Evolutionary conservation across 306 rosid genomes (phyloP), one percentile per base, ranked within the genome.

Genomic region (Oemleria cerasiformis): DNA sequence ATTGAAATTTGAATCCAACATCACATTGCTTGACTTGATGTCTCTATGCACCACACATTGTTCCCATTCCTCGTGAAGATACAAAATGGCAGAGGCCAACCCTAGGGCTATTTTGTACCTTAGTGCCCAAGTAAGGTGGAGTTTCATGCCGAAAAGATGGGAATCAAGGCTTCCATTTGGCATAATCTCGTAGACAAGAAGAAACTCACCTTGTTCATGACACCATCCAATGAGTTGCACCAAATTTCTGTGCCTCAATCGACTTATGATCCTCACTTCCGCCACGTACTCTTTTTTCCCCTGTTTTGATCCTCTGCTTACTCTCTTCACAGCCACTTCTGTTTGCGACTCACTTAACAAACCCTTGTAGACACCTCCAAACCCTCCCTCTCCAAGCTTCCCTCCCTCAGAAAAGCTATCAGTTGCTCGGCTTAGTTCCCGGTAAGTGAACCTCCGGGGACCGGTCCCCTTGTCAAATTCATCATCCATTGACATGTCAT

Each of bases 191-290:
- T 91, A 88, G 16, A 87, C 89, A 12, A 88, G 92, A 75, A 91
- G 86, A 14, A 91, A 74, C 36, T 91, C 96, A 42, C 84, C 85
- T 69, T 69, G 73, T 70, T 84, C 88, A 47, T 91, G 97, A 63
- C 91, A 91, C 97, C 97, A 88, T 8, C 96, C 97, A 63, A 87
- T 57, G 57, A 91, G 92, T 78, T 91, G 89, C 40, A 88, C 97
- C 76, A 87, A 65, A 69, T 91, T 91, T 65, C 88, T 80, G 25
- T 87, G 97, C 51, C 97, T 84, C 54, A 91, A 42, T 30, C 82
- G 70, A 74, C 97, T 91, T 42, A 91, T 91, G 30, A 84, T 82
- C 65, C 63, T 85, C 30, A 91, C 97, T 78, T 91, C 96, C 14
- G 96, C 84, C 8, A 85, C 61, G 47, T 91, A 86, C 57, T 88